Evolutionary conservation across 2,329 filamentous ascomycete species (phyloP), one percentile per base, ranked within the genome.

Genomic region (Chaetothyriales sp.): DNA sequence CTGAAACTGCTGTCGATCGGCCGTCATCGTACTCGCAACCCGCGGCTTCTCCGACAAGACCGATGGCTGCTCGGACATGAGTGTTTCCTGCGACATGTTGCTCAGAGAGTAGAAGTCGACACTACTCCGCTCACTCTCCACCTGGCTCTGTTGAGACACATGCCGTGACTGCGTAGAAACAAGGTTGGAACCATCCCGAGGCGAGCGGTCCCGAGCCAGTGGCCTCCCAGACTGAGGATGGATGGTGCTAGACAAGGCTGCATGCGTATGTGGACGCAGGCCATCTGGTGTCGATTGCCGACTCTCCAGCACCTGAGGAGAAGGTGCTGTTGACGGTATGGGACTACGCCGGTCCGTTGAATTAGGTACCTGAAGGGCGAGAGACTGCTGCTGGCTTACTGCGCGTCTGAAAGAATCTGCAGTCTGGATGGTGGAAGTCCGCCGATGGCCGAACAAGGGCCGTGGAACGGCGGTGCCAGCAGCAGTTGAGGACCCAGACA

Each of bases 71-170:
- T 96, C 92, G 0, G 92, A 98, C 9, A 83, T 83, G 46, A 96
- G 65, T 2, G 92, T 98, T 65, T 98, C 92, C 15, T 84, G 86
- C 5, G 92, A 96, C 62, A 95, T 84, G 64, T 96, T 95, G 70
- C 90, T 95, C 64, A 90, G 70, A 1, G 89, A 89, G 66, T 95
- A 96, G 61, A 96, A 93, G 62, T 98, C 92, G 49, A 84, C 85
- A 64, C 92, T 98, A 57, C 86, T 95, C 60, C 92, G 76, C 20
- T 87, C 88, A 25, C 90, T 96, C 49, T 78, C 79, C 53, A 78
- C 78, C 57, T 49, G 62, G 60, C 22, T 60, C 56, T 32, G 20
- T 47, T 25, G 20, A 8, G 20, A 47, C 18, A 18, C 45, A 18
- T 18, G 18, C 18, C 20, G 45, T 22, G 26, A 25, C 20, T 10